A percentile compares a stretch with the other conserved stretches of the same genome.
phyloP scores from a whole-genome alignment of 225 moss, liverwort and hornwort species.

The Sphagnum contortum region DNA sequence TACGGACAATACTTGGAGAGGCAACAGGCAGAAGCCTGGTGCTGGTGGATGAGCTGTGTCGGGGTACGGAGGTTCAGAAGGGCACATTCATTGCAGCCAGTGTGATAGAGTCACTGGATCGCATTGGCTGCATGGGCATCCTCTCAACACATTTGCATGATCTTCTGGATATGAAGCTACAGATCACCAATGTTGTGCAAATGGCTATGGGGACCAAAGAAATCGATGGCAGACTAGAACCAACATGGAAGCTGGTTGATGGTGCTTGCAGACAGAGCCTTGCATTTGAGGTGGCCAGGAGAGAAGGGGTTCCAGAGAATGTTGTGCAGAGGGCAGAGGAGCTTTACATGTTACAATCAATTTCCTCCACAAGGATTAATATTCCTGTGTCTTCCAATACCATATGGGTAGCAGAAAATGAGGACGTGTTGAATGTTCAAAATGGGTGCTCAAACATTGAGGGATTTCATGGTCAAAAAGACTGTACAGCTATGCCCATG shows the following conservation, averaged over 20 bases:
- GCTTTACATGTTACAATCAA: conserved; percentile 24
- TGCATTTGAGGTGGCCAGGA: conserved; percentile 87
- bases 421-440: no score
- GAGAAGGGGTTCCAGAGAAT: conserved; percentile 74
- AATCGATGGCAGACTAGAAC: conserved; percentile 38
- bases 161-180: conserved; percentile 76
- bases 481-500: no score
- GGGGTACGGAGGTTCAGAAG: conserved; percentile 95
- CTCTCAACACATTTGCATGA: conserved; percentile 96
- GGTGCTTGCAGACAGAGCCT: conserved; percentile 90
- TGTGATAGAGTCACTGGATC: conserved; percentile 82
- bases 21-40: conserved; percentile 71
- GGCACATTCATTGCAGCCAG: conserved; percentile 91
- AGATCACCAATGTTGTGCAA: conserved; percentile 51
- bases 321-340: conserved; percentile 72
- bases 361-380: background rate
- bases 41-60: conserved; percentile 84
- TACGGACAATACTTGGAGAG: conserved; percentile 71
- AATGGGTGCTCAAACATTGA: no score
- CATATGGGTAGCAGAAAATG: background rate
- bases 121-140: conserved; percentile 69
- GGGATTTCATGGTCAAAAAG: no score
- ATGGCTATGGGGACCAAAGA: conserved; percentile 72
- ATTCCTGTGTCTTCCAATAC: background rate
- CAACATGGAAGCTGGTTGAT: conserved; percentile 86